Evolutionary conservation across 2,329 filamentous ascomycete genomes (phyloP).

Genomic region (Colletotrichum spaethianum): DNA sequence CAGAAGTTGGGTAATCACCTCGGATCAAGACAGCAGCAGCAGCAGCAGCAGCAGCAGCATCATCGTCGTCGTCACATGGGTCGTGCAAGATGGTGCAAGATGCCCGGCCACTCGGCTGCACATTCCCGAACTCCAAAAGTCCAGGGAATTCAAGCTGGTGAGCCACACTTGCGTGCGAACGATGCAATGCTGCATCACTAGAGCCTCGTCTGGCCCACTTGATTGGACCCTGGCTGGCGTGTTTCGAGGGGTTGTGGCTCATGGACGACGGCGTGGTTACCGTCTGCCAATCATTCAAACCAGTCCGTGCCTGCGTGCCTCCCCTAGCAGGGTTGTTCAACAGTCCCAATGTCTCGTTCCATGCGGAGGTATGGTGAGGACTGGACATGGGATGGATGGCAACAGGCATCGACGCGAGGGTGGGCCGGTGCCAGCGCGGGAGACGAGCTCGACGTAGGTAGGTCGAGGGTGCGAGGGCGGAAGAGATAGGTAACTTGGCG

Average conservation of each 20-base stretch:
- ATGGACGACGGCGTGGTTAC: background rate
- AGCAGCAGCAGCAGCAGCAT: background rate
- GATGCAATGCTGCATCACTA: slow-evolving; percentile 40
- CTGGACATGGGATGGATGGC: slow-evolving; percentile 26
- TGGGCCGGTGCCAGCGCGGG: background rate
- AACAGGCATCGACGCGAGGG: slow-evolving; percentile 20
- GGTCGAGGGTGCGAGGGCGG: background rate
- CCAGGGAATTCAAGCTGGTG: background rate
- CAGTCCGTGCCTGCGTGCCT: background rate
- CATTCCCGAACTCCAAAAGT: background rate
- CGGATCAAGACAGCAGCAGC: background rate
- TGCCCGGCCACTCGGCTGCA: slow-evolving; percentile 1
- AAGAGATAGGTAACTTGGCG: background rate
- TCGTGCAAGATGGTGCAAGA: background rate
- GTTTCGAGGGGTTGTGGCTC: slow-evolving; percentile 33
- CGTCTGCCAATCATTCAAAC: slow-evolving; percentile 28
- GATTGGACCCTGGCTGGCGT: slow-evolving; percentile 28
- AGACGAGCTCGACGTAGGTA: background rate
- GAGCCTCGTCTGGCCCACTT: slow-evolving; percentile 27
- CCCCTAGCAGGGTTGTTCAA: slow-evolving; percentile 1
- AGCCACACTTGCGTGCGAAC: slow-evolving; percentile 37
- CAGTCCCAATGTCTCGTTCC: slow-evolving; percentile 17
- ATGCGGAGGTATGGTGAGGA: slow-evolving; percentile 14
- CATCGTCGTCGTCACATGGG: slow-evolving; percentile 31
- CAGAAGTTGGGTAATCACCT: background rate